phyloP scores from a whole-genome alignment of 768 basidiomycete genomes.

The Scleroderma bovista region DNA sequence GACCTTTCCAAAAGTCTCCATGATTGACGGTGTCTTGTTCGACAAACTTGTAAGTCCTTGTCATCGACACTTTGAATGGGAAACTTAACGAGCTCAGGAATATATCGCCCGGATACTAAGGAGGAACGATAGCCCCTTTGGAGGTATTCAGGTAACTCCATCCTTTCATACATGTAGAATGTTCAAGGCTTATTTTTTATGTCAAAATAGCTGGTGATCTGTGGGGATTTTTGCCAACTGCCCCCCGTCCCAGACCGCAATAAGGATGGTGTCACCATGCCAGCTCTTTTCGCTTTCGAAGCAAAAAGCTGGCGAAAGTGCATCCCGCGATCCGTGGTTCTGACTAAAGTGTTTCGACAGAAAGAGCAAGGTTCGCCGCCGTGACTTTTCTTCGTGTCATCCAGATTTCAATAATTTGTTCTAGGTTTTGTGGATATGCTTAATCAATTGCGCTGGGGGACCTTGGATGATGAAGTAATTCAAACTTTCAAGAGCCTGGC shows the following conservation, averaged over 20 bases:
- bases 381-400: background rate
- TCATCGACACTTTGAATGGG: constrained; percentile 28
- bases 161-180: background rate
- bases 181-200: background rate
- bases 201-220: constrained; percentile 60
- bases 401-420: background rate
- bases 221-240: constrained; percentile 89
- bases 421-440: constrained; percentile 77
- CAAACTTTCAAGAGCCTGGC: constrained; percentile 50
- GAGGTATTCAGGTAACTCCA: constrained; percentile 69
- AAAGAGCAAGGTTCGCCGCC: constrained; percentile 60
- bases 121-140: constrained; percentile 55
- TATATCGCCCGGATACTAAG: constrained; percentile 57
- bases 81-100: constrained; percentile 40
- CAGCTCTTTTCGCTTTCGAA: constrained; percentile 72
- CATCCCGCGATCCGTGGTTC: constrained; percentile 46
- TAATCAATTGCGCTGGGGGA: constrained; percentile 81
- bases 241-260: constrained; percentile 66
- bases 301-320: constrained; percentile 66
- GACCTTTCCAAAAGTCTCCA: constrained; percentile 57
- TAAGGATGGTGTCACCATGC: constrained; percentile 42
- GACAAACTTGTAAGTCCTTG: constrained; percentile 62
- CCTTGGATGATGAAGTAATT: constrained; percentile 38
- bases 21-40: constrained; percentile 78
- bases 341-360: constrained; percentile 82